Evolutionary conservation across 139 green algal species (phyloP).

Genomic region (Chlamydomonas sp.): DNA sequence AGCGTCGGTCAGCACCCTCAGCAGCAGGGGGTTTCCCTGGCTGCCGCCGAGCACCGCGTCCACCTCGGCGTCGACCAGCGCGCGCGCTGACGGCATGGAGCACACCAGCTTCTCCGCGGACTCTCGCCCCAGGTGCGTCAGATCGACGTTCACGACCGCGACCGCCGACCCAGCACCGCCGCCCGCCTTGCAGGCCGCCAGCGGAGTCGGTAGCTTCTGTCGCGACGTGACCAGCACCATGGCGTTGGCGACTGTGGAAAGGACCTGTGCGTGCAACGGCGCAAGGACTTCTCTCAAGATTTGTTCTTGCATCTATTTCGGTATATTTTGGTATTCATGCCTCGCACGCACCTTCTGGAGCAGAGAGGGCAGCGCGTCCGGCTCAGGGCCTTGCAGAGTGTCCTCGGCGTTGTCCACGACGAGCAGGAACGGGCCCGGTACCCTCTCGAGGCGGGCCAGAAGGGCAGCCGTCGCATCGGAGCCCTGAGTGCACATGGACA

Average conservation of each 20-base stretch:
- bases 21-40: constrained; percentile 17
- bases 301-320: too few relatives aligned
- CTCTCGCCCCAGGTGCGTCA: not conserved
- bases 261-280: not conserved
- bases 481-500: not conserved
- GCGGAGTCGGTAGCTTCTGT: not conserved
- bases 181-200: not conserved
- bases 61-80: not conserved
- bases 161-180: not conserved
- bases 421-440: not conserved
- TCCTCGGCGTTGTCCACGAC: constrained; percentile 25
- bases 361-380: not conserved
- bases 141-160: not conserved
- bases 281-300: too few relatives aligned
- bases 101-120: not conserved
- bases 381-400: not conserved
- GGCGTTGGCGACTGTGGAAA: not conserved
- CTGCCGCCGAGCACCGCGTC: constrained; percentile 1
- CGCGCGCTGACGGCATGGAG: not conserved
- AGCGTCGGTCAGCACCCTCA: constrained; percentile 12
- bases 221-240: constrained; percentile 19
- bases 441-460: not conserved
- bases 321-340: too few relatives aligned
- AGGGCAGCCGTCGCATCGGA: not conserved
- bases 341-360: constrained; percentile 3